Base-by-base conservation (phyloP, 768 basidiomycete species). In the Daedaleopsis sinensis region DNA sequence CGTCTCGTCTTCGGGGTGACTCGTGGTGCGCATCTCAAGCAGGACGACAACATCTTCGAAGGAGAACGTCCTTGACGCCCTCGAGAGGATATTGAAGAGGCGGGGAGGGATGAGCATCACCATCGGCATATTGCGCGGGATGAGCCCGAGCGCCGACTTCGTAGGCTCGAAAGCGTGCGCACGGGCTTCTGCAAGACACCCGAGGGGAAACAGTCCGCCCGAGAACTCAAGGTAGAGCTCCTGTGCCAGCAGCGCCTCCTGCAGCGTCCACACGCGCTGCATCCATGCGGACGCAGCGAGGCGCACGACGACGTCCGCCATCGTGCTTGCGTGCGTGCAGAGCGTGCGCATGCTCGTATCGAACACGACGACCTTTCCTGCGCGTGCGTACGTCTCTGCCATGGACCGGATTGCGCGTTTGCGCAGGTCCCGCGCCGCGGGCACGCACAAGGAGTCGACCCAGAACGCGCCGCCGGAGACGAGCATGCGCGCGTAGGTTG, bases 391-490 rank as follows among this genome's bases (percentile, higher is more conserved):
- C 5, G 61, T 63, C 47, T 63, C 24, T 15, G 51, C 61, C 58
- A 66, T 62, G n/a, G 59, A 49, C 10, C 16, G 43, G n/a, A 62
- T 66, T 8, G 61, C 57, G 6, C 46, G 61, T 27, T 60, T 59
- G 13, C 50, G 50, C 50, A 37, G 8, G 18, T 44, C 43, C 35
- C 32, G 24, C 35, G 42, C 16, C 36, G n/a, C 53, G 16, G 59
- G 59, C 3, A 61, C 44, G 27, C 59, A 61, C 19, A 61, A 53
- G 2, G 27, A 35, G 32, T 61, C 59, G 19, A 54, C 24, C 59
- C 59, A 61, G 21, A 61, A 61, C 18, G 53, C 54, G 12, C 54
- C 59, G 16, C 54, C 35, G 6, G 53, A 44, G 1, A 55, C 27
- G 23, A 55, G 44, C 21, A 15, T 6, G 18, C 39, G 19, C 6